Evolutionary conservation across 345 rosid genomes (phyloP).

Genomic region (Luvunga scandens): DNA sequence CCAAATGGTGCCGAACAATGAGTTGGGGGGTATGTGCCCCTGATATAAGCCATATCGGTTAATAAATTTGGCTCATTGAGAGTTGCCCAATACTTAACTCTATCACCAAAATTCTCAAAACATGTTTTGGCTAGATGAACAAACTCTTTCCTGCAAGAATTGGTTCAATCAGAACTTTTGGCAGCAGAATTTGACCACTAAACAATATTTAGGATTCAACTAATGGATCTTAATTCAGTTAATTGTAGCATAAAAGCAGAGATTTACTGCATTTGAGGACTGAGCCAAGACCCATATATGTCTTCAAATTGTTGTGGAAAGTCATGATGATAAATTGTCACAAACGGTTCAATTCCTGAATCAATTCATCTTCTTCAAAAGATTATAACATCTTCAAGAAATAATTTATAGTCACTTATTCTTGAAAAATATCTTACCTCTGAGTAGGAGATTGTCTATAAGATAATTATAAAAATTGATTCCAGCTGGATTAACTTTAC

Average conservation of each 20-base stretch:
- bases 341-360: slow-evolving; percentile 50
- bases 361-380: neutral
- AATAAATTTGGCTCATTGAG: slow-evolving; percentile 40
- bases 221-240: neutral
- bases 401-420: neutral
- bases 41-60: slow-evolving; percentile 31
- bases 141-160: slow-evolving; percentile 40
- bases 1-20: slow-evolving; percentile 43
- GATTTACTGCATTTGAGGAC: slow-evolving; percentile 40
- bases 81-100: slow-evolving; percentile 41
- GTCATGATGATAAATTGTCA: slow-evolving; percentile 40
- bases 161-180: neutral
- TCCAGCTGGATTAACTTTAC: slow-evolving; percentile 35
- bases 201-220: neutral
- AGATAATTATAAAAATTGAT: slow-evolving; percentile 36
- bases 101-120: slow-evolving; percentile 42
- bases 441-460: slow-evolving; percentile 33
- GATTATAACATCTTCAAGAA: neutral
- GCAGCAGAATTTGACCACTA: neutral
- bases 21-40: slow-evolving; percentile 37
- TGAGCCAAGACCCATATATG: slow-evolving; percentile 40
- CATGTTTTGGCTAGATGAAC: slow-evolving; percentile 35
- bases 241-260: neutral
- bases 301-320: slow-evolving; percentile 38
- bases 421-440: slow-evolving; percentile 19